Percentiles rank a stretch among this genome's conserved stretches.
Evolutionary conservation across 2,329 filamentous ascomycete genomes (phyloP).

Genomic region (Gremmenia infestans): DNA sequence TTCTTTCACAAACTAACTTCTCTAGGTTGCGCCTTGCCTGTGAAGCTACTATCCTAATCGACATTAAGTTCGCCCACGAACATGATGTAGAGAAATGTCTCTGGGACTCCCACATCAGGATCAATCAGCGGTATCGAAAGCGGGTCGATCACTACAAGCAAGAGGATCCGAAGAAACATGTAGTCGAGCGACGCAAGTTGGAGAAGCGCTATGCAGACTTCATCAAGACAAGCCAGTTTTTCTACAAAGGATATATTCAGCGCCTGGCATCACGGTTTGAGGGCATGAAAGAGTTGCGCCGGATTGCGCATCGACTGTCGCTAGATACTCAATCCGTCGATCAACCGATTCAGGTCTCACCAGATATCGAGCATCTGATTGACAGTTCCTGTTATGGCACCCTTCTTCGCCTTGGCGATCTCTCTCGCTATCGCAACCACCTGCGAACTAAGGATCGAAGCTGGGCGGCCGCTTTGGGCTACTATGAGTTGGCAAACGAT

Average conservation of each 20-base stretch:
- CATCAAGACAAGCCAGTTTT: constrained; percentile 80
- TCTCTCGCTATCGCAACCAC: constrained; percentile 80
- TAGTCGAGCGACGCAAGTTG: constrained; percentile 67
- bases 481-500: constrained; percentile 76
- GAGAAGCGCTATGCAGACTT: constrained; percentile 79
- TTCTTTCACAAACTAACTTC: constrained; percentile 10
- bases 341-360: constrained; percentile 18
- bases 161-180: constrained; percentile 40
- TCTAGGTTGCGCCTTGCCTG: constrained; percentile 47
- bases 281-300: constrained; percentile 26
- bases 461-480: constrained; percentile 75
- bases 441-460: constrained; percentile 64
- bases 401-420: constrained; percentile 81
- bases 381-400: constrained; percentile 74
- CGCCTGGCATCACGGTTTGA: constrained; percentile 60
- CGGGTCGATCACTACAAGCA: constrained; percentile 53
- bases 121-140: constrained; percentile 75
- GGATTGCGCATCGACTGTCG: constrained; percentile 29
- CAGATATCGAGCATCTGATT: constrained; percentile 41
- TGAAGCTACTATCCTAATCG: constrained; percentile 65
- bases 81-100: constrained; percentile 65
- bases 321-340: constrained; percentile 25
- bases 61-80: constrained; percentile 61
- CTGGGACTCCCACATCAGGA: constrained; percentile 72
- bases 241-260: constrained; percentile 83